Percentiles rank a stretch among this genome's conserved stretches.
These are phyloP conservation scores for Cytospora piceae DNA, from an alignment of 2,329 filamentous ascomycete species.

Conservation along the genomic window DNA sequence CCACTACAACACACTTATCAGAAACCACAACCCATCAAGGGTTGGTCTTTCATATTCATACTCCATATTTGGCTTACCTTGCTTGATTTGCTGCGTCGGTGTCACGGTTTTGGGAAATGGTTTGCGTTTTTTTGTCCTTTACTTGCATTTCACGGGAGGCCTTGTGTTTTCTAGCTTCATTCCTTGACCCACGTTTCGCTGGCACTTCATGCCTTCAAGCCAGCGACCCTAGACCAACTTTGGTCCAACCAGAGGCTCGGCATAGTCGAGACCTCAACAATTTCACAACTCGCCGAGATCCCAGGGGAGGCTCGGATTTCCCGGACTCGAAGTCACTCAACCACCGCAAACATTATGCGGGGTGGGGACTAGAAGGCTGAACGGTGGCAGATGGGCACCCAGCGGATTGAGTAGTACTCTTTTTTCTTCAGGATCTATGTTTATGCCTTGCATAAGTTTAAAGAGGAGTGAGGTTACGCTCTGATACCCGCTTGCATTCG, in stretches of 20 bases:
- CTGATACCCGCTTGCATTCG: constrained; percentile 25
- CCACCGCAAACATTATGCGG: not conserved
- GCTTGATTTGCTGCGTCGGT: constrained; percentile 24
- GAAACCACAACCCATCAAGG: constrained; percentile 10
- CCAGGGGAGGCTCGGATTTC: not conserved
- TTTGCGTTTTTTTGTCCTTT: constrained; percentile 17
- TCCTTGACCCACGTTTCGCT: constrained; percentile 19
- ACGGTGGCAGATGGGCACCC: not conserved
- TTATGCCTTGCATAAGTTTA: not conserved
- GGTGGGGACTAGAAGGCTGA: not conserved
- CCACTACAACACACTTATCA: constrained; percentile 7
- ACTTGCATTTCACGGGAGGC: constrained; percentile 24
- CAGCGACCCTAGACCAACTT: not conserved
- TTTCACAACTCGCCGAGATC: not conserved
- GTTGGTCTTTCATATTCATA: not conserved
- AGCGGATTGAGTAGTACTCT: not conserved
- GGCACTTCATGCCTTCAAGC: not conserved
- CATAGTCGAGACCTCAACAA: not conserved
- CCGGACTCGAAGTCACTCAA: not conserved
- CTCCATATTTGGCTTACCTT: constrained; percentile 5
- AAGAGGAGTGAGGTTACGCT: constrained; percentile 13
- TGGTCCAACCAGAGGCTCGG: not conserved
- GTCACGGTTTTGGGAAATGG: constrained; percentile 25
- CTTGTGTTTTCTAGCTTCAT: constrained; percentile 14
- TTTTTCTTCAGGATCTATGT: not conserved